These are phyloP conservation scores for Picochlorum sp. DNA, from an alignment of 139 green algal species.

Conservation along the genomic window DNA sequence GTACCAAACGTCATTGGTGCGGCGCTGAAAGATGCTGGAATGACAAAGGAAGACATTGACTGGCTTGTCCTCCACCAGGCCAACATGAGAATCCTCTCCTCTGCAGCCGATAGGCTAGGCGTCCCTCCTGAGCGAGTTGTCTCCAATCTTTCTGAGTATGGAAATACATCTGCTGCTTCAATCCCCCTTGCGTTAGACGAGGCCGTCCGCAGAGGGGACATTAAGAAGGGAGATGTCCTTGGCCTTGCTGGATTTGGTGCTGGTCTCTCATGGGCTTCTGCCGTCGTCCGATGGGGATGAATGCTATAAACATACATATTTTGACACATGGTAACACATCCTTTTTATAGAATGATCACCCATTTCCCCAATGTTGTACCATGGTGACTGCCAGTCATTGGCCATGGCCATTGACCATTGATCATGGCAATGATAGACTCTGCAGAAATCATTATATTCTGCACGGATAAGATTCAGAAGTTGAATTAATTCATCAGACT, in stretches of 20 bases:
- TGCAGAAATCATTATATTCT: too few relatives aligned
- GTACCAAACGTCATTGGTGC: conserved; percentile 78
- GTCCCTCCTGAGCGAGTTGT: conserved; percentile 65
- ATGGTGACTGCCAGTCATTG: too few relatives aligned
- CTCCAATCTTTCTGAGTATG: conserved; percentile 82
- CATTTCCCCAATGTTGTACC: too few relatives aligned
- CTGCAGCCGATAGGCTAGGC: conserved; percentile 71
- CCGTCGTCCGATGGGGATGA: conserved; percentile 86
- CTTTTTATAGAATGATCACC: too few relatives aligned
- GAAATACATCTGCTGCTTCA: conserved; percentile 93
- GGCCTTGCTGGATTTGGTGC: conserved; percentile 93
- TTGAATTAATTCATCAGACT: too few relatives aligned
- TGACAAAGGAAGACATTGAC: conserved; percentile 70
- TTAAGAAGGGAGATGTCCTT: conserved; percentile 60
- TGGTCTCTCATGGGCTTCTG: conserved; percentile 84
- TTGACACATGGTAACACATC: too few relatives aligned
- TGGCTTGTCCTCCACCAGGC: conserved; percentile 93
- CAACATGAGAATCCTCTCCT: conserved; percentile 94
- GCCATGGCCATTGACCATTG: too few relatives aligned
- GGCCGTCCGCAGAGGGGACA: conserved; percentile 68
- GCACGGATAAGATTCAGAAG: too few relatives aligned
- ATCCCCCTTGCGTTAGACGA: conserved; percentile 94
- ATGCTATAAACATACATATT: background rate
- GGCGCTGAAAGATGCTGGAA: conserved; percentile 57
- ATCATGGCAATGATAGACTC: too few relatives aligned